Base-by-base conservation (phyloP, 2,329 filamentous ascomycete species). In the Phialophora expanda region DNA sequence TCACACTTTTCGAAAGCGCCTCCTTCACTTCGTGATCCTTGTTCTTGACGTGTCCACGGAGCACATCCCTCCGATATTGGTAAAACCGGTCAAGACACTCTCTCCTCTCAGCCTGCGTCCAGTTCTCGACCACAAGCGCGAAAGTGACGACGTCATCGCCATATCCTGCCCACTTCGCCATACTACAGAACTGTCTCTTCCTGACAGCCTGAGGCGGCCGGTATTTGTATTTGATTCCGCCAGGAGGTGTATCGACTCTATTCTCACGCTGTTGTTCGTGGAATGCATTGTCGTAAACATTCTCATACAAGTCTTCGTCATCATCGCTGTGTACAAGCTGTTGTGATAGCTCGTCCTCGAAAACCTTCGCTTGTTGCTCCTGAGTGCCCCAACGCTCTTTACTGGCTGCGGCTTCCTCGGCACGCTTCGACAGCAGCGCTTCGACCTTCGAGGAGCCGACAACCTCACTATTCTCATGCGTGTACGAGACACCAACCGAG, bases 381-480 rank as follows among this genome's bases (percentile, higher is more conserved):
- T 66, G 62, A 9, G 64, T 66, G 22, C 59, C 62, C 57, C 68
- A 62, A 7, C 58, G 34, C 20, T 51, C 32, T 7, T 59, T 28
- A 14, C 28, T 44, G n/a, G 48, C 53, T 30, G 67, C 69, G 26
- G 75, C 75, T 44, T 78, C 76, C 74, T 90, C 87, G 4, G 94
- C 95, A 50, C 87, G 87, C 22, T 89, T 88, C 54, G 90, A 93
- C 4, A 99, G 85, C 64, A 89, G 87, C 69, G 91, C 90, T 78
- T 99, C 95, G n/a, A 97, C 86, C 71, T 90, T 92, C n/a, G 90
- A 95, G 0, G 92, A 90, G 11, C 95, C 95, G 64, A 99, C 87
- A 14, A 99, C 93, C 78, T 99, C 93, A 1, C 91, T 92, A 75
- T 99, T 99, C 72, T 98, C 91, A 75, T 99, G 95, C 0, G 93